phyloP scores from a whole-genome alignment of 2,329 filamentous ascomycete species.

The Aspergillus vadensis region DNA sequence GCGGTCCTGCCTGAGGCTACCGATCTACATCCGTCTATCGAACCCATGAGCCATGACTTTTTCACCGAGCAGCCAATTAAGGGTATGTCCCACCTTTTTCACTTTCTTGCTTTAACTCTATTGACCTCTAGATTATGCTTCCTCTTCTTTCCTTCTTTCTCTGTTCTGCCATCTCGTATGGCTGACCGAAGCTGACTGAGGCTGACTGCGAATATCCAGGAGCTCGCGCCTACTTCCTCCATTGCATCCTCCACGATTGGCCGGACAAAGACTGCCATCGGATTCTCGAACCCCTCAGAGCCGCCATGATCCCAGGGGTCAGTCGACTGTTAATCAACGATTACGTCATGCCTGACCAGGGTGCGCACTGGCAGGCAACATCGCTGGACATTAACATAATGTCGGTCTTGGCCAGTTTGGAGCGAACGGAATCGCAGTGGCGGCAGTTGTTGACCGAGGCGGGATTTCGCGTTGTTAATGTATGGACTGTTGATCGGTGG shows the following conservation, averaged over 20 bases:
- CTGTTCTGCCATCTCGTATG: too few relatives aligned
- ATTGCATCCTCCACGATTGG: constrained; percentile 30
- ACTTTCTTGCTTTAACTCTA: too few relatives aligned
- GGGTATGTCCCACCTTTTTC: constrained; percentile 24
- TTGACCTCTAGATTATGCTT: too few relatives aligned
- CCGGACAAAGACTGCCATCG: constrained; percentile 30
- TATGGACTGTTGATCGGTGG: constrained; percentile 28
- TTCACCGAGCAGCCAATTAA: constrained; percentile 50
- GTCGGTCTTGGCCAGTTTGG: constrained; percentile 36
- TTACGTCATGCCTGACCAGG: constrained; percentile 42
- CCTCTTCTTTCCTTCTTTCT: too few relatives aligned
- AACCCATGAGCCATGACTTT: constrained; percentile 49
- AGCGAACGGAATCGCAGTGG: constrained; percentile 47
- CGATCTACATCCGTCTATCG: constrained; percentile 21
- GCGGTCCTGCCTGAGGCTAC: constrained; percentile 32
- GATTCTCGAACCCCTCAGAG: constrained; percentile 30
- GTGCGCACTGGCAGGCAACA: constrained; percentile 31
- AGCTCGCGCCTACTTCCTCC: constrained; percentile 29
- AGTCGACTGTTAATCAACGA: constrained; percentile 50
- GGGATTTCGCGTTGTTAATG: constrained; percentile 39
- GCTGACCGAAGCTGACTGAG: too few relatives aligned
- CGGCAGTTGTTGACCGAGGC: constrained; percentile 32
- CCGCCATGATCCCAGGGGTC: constrained; percentile 42
- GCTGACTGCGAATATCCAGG: constrained; percentile 19
- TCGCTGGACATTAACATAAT: constrained; percentile 49